Percentiles rank a stretch among this genome's conserved stretches.
Conservation (phyloP, 352 stramenopile species). For the Pythium biforme region DNA sequence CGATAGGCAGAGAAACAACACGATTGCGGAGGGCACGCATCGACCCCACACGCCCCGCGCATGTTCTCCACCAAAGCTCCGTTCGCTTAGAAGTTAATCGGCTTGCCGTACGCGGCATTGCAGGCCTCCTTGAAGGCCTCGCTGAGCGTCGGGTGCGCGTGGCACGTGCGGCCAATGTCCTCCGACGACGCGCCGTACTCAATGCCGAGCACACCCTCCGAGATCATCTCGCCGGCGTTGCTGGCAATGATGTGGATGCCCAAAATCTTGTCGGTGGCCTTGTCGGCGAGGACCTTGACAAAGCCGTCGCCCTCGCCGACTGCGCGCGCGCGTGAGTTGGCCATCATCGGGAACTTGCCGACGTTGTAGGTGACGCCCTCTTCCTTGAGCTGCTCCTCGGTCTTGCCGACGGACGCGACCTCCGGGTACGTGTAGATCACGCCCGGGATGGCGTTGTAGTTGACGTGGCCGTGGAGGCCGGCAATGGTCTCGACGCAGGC, state of each 20-base stretch:
- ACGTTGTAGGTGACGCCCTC: constrained; percentile 94
- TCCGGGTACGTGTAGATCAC: constrained; percentile 99
- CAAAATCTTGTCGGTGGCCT: constrained; percentile 97
- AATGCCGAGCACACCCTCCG: constrained; percentile 97
- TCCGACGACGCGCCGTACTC: constrained; percentile 98
- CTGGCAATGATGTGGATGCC: constrained; percentile 99
- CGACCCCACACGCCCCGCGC: no score
- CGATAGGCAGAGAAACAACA: background rate
- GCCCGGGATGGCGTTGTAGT: constrained; percentile 98
- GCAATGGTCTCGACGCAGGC: constrained; percentile 97
- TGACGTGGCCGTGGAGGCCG: constrained; percentile 97
- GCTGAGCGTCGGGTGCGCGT: constrained; percentile 97
- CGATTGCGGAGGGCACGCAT: no score
- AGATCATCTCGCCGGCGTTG: constrained; percentile 99
- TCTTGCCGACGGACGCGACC: constrained; percentile 95
- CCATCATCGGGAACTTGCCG: constrained; percentile 97
- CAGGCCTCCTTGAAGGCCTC: constrained; percentile 99
- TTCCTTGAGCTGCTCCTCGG: constrained; percentile 97
- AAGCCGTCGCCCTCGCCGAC: constrained; percentile 95
- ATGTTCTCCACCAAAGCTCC: background rate
- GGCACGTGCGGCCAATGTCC: constrained; percentile 98
- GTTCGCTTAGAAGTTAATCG: constrained; percentile 97
- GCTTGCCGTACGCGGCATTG: constrained; percentile 97
- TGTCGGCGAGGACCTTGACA: constrained; percentile 98
- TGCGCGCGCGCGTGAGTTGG: constrained; percentile 95